Evolutionary conservation across 768 basidiomycete species (phyloP).

Genomic region (Naganishia antarctica): DNA sequence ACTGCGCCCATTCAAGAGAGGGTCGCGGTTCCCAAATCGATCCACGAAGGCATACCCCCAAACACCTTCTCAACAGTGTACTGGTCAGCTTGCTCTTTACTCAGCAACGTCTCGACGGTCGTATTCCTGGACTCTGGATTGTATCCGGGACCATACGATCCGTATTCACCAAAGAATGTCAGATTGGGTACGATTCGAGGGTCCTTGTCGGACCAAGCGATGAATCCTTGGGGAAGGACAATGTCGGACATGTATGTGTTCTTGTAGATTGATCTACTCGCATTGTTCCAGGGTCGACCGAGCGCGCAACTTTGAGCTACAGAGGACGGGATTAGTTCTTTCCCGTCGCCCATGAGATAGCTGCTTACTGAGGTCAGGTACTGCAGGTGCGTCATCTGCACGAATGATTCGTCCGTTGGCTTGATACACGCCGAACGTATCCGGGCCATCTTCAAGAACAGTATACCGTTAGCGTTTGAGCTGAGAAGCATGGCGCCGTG

Average conservation of each 20-base stretch:
- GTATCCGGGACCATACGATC: conserved; percentile 21
- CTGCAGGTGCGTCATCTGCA: conserved; percentile 17
- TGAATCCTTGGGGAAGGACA: conserved; percentile 31
- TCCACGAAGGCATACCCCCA: conserved; percentile 19
- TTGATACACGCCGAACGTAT: conserved; percentile 34
- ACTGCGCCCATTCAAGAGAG: too few relatives aligned
- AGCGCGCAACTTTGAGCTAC: conserved; percentile 58
- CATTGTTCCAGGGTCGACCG: conserved; percentile 65
- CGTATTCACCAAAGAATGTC: conserved; percentile 20
- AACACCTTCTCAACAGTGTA: conserved; percentile 22
- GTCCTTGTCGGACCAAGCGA: conserved; percentile 22
- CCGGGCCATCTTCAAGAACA: conserved; percentile 15
- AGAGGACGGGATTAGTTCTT: conserved; percentile 59
- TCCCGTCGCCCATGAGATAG: conserved; percentile 51
- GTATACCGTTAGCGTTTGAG: not conserved
- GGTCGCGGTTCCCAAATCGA: too few relatives aligned
- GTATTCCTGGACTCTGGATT: not conserved
- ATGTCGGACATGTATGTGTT: conserved; percentile 54
- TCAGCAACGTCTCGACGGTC: conserved; percentile 9
- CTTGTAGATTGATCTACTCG: conserved; percentile 58
- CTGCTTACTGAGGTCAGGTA: not conserved
- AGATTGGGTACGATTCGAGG: conserved; percentile 18
- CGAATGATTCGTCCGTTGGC: conserved; percentile 53
- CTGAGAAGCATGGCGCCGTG: not conserved
- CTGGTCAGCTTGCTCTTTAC: not conserved